These are phyloP conservation scores for Diaporthe ilicicola DNA, from an alignment of 2,329 filamentous ascomycete species.

Conservation along the genomic window DNA sequence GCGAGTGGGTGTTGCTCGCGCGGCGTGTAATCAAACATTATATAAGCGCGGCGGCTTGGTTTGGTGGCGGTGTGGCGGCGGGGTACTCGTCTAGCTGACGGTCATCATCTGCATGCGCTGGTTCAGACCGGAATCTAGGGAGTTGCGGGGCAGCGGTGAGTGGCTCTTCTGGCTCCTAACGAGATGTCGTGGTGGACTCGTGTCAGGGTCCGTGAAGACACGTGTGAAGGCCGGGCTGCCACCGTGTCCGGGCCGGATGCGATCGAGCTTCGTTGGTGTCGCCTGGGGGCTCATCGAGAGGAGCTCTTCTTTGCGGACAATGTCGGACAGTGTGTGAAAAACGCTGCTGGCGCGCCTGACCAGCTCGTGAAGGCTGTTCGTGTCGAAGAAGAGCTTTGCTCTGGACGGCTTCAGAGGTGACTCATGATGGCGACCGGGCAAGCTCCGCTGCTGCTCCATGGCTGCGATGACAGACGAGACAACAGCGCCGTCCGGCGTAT, in stretches of 20 bases:
- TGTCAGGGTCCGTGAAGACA: constrained; percentile 70
- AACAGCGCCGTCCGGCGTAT: constrained; percentile 52
- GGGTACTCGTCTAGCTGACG: constrained; percentile 54
- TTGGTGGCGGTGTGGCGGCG: not conserved
- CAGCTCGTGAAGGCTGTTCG: constrained; percentile 72
- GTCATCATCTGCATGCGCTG: constrained; percentile 72
- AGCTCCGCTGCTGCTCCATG: constrained; percentile 64
- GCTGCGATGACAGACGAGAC: constrained; percentile 71
- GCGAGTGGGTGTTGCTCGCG: constrained; percentile 1
- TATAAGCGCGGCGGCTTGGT: constrained; percentile 21
- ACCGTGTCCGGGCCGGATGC: constrained; percentile 51
- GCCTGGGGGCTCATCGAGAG: constrained; percentile 63
- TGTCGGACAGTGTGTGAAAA: constrained; percentile 66
- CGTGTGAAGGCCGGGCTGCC: constrained; percentile 74
- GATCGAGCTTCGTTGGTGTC: constrained; percentile 56
- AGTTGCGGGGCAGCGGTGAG: constrained; percentile 57
- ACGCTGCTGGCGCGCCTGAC: constrained; percentile 70
- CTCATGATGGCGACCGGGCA: constrained; percentile 48
- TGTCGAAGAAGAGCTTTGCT: constrained; percentile 72
- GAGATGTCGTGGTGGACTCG: constrained; percentile 61
- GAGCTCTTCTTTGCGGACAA: constrained; percentile 67
- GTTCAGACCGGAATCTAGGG: constrained; percentile 59
- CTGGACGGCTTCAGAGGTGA: constrained; percentile 48
- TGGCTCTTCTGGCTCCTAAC: constrained; percentile 63
- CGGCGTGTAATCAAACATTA: constrained; percentile 34